Conservation (phyloP, 768 basidiomycete species). For the Coprinopsis sp. region DNA sequence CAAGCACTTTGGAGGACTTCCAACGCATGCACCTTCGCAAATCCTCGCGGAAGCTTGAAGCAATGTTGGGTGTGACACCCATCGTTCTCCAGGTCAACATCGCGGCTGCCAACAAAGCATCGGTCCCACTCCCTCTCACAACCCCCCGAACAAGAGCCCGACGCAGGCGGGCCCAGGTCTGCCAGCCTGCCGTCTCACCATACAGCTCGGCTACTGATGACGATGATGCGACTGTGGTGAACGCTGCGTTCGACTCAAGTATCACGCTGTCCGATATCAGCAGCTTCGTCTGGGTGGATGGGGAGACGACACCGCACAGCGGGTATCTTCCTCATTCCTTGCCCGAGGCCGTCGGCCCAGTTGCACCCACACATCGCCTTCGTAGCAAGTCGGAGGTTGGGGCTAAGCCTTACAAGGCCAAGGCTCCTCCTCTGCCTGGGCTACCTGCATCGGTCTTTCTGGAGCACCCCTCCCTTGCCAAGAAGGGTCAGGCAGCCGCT, state of each 20-base stretch:
- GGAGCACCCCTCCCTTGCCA: background rate
- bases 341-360: slow-evolving; percentile 10
- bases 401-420: slow-evolving; percentile 1
- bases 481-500: slow-evolving; percentile 17
- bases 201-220: slow-evolving; percentile 2
- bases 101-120: background rate
- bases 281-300: slow-evolving; percentile 16
- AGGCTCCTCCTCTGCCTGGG: background rate
- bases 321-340: slow-evolving; percentile 8
- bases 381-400: slow-evolving; percentile 7
- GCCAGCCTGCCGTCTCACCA: slow-evolving; percentile 8
- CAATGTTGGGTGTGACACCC: slow-evolving; percentile 45
- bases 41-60: slow-evolving; percentile 52
- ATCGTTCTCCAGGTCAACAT: slow-evolving; percentile 26
- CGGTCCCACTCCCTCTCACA: slow-evolving; percentile 9
- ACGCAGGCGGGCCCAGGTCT: slow-evolving; percentile 13
- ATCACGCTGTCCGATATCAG: slow-evolving; percentile 14
- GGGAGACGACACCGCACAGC: slow-evolving; percentile 4
- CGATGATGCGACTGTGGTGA: slow-evolving; percentile 4
- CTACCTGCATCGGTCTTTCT: background rate
- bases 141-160: slow-evolving; percentile 10
- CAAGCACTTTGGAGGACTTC: slow-evolving; percentile 39
- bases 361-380: slow-evolving; percentile 1
- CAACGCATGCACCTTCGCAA: slow-evolving; percentile 53
- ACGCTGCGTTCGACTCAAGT: slow-evolving; percentile 10